phyloP scores from a whole-genome alignment of 805 yeast species.

The Wickerhamomyces chambardii region DNA sequence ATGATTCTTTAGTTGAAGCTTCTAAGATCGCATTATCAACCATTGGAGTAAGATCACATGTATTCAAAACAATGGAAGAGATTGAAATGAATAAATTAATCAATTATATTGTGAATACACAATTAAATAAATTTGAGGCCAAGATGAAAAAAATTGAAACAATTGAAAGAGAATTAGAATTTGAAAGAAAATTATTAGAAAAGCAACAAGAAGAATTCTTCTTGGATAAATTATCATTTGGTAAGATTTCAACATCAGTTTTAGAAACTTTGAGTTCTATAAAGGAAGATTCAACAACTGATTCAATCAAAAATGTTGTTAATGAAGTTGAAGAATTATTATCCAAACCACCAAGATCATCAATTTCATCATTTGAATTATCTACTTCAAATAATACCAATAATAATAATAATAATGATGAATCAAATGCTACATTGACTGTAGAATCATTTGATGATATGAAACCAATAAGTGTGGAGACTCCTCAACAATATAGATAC shows the following conservation, averaged over 20 bases:
- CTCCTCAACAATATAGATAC: slow-evolving; percentile 55
- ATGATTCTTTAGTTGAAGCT: slow-evolving; percentile 38
- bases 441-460: slow-evolving; percentile 22
- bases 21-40: slow-evolving; percentile 66
- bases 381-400: slow-evolving; percentile 9
- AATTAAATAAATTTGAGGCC: slow-evolving; percentile 53
- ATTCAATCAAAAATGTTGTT: slow-evolving; percentile 10
- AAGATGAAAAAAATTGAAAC: slow-evolving; percentile 51
- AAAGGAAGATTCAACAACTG: slow-evolving; percentile 17
- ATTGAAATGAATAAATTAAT: slow-evolving; percentile 60
- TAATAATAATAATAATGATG: slow-evolving; percentile 6
- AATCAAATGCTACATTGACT: slow-evolving; percentile 7
- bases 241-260: slow-evolving; percentile 45
- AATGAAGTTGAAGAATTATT: slow-evolving; percentile 17
- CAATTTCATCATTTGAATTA: slow-evolving; percentile 15
- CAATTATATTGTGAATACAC: slow-evolving; percentile 48
- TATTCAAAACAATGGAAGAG: slow-evolving; percentile 75
- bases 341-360: slow-evolving; percentile 21
- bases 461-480: slow-evolving; percentile 50
- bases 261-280: slow-evolving; percentile 35
- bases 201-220: slow-evolving; percentile 61
- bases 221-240: slow-evolving; percentile 56
- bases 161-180: slow-evolving; percentile 56
- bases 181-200: slow-evolving; percentile 50
- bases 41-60: slow-evolving; percentile 70